These are phyloP conservation scores for Nothopassalora personata DNA, from an alignment of 2,329 filamentous ascomycete genomes.

Conservation along the genomic window DNA sequence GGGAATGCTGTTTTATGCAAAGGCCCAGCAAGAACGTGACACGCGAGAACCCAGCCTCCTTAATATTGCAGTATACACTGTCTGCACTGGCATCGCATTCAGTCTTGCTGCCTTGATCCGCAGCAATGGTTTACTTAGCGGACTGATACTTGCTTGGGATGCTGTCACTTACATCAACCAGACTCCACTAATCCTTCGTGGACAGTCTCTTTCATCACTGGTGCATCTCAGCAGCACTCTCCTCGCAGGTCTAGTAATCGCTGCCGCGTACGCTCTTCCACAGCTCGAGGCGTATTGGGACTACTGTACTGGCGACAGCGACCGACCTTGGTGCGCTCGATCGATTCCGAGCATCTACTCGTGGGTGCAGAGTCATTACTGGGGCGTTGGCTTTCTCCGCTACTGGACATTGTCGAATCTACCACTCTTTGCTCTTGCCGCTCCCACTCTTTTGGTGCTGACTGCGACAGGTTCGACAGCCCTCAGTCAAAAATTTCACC, in stretches of 20 bases:
- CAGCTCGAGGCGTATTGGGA: conserved; percentile 69
- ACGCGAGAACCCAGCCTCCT: background rate
- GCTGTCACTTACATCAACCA: conserved; percentile 40
- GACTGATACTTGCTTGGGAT: conserved; percentile 67
- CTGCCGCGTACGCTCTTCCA: conserved; percentile 62
- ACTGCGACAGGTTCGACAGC: conserved; percentile 48
- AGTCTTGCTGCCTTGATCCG: conserved; percentile 68
- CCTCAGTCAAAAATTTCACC: background rate
- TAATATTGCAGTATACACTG: conserved; percentile 26
- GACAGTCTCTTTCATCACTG: conserved; percentile 9
- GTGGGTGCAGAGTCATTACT: conserved; percentile 86
- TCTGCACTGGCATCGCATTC: conserved; percentile 46
- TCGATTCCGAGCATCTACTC: conserved; percentile 81
- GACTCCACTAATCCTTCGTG: conserved; percentile 36
- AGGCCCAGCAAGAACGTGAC: conserved; percentile 28
- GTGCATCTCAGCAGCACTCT: conserved; percentile 40
- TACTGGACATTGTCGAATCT: conserved; percentile 89
- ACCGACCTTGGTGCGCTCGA: conserved; percentile 67
- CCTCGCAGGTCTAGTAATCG: conserved; percentile 63
- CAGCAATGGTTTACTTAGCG: conserved; percentile 81
- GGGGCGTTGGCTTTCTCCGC: conserved; percentile 79
- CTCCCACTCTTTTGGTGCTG: conserved; percentile 68
- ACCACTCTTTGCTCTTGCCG: conserved; percentile 78
- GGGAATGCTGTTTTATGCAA: conserved; percentile 65
- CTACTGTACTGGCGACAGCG: conserved; percentile 53